Evolutionary conservation across 2,329 filamentous ascomycete genomes (phyloP).

Genomic region (Gyromitra esculenta): DNA sequence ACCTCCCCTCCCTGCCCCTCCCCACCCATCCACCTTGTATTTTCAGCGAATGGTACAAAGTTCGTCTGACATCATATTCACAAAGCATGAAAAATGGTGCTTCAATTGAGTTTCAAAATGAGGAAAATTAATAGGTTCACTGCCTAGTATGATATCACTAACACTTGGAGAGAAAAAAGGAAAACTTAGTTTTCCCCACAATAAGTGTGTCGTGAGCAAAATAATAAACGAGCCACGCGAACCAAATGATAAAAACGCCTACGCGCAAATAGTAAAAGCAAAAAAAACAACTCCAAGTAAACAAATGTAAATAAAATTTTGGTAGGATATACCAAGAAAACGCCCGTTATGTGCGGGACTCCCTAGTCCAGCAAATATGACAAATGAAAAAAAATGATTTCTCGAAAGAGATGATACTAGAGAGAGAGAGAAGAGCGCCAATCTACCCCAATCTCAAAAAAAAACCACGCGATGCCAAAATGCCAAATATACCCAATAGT

Average conservation of each 20-base stretch:
- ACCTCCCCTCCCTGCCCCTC: background rate
- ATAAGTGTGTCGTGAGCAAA: background rate
- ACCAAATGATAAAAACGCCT: constrained; percentile 6
- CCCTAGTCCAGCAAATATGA: constrained; percentile 11
- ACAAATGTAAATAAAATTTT: constrained; percentile 42
- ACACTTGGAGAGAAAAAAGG: constrained; percentile 27
- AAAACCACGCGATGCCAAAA: constrained; percentile 29
- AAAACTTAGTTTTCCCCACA: constrained; percentile 21
- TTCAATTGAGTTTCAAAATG: constrained; percentile 18
- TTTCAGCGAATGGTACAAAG: constrained; percentile 14
- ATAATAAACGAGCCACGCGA: constrained; percentile 10
- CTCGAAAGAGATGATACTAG: constrained; percentile 43
- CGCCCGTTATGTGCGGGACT: background rate
- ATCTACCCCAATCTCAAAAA: constrained; percentile 47
- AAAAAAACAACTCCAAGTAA: constrained; percentile 33
- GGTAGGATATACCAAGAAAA: constrained; percentile 45
- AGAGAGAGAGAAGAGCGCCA: constrained; percentile 36
- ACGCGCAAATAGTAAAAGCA: constrained; percentile 19
- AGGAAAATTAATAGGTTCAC: background rate
- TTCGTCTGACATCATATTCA: constrained; percentile 39
- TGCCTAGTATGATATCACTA: constrained; percentile 36
- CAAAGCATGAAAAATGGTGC: constrained; percentile 14
- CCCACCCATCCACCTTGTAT: background rate
- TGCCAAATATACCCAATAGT: background rate
- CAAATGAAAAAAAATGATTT: constrained; percentile 36